Base-by-base conservation (phyloP, 192 early-diverging fungal genomes). In the Gonapodya sp. region DNA sequence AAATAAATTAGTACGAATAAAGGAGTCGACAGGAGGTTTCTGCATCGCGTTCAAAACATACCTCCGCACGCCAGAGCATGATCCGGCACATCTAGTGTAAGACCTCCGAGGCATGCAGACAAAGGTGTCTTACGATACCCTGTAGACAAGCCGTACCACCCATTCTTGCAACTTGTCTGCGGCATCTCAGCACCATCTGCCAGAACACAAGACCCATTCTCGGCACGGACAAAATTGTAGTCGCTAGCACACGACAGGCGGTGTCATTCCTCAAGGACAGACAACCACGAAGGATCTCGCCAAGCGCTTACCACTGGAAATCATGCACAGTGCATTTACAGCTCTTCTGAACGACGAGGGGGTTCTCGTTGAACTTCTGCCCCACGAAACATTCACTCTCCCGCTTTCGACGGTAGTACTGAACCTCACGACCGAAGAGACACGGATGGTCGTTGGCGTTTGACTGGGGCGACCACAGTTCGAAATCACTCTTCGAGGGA, bases 401-500 rank as follows among this genome's bases (percentile, higher is more conserved):
- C 1, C 80, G 35, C 77, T 87, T 88, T 1, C 87, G 82, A n/a
- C 88, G 82, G 34, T 78, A 84, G 73, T 85, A 87, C 35, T 83
- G 80, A 30, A 83, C 82, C 85, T 89, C 79, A 2, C 83, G 81
- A 18, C 92, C 92, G 18, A 92, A 83, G 1, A 91, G 82, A 79
- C 94, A 95, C 16, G 87, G 85, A 75, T 92, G 85, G 31, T 90
- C 91, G 35, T 91, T 87, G 33, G 88, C 86, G n/a, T 89, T 88
- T 73, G 89, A 88, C 0, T 92, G 91, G 46, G 24, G 46, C n/a
- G 87, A 89, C 96, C 96, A 97, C 80, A 88, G 82, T 81, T 97
- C 95, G 92, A 97, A 99, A 84, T 97, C 96, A 82, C 89, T 93
- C 80, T 89, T 88, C 0, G 87, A 86, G 18, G 84, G 81, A 79